Conservation (phyloP, 2,329 filamentous ascomycete genomes). For the Aschersonia sp. region DNA sequence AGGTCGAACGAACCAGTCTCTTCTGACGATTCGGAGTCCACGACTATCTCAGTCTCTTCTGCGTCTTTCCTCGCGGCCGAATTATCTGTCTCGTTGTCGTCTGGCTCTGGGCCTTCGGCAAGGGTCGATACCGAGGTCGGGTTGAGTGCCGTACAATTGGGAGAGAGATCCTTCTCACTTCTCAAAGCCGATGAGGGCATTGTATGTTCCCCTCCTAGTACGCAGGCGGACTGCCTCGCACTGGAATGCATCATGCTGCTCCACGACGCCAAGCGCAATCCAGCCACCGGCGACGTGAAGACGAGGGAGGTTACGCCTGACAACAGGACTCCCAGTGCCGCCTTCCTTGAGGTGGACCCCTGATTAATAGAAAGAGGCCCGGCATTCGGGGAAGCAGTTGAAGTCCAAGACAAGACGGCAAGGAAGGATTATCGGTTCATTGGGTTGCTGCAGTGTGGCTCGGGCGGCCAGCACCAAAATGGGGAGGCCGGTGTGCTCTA, state of each 20-base stretch:
- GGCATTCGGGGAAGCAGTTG: not conserved
- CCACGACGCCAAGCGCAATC: not conserved
- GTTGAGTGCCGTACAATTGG: not conserved
- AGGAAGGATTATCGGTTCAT: not conserved
- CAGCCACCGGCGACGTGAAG: not conserved
- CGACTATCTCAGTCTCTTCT: not conserved
- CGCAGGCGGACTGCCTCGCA: not conserved
- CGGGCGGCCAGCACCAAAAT: not conserved
- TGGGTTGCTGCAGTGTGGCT: not conserved
- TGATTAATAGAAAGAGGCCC: not conserved
- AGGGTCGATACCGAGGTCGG: not conserved
- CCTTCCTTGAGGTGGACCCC: not conserved
- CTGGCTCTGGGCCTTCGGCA: not conserved
- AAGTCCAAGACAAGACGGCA: not conserved
- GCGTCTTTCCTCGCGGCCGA: not conserved
- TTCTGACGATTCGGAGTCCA: not conserved
- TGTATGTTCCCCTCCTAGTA: not conserved
- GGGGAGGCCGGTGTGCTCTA: not conserved
- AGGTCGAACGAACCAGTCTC: slow-evolving; percentile 7
- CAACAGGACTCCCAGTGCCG: not conserved
- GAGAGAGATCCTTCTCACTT: not conserved
- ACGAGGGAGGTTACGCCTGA: not conserved
- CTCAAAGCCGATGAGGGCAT: not conserved
- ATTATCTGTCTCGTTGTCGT: not conserved
- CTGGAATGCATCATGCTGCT: not conserved